Conservation (phyloP, 495 filamentous ascomycete genomes). For the Neurospora sp. region DNA sequence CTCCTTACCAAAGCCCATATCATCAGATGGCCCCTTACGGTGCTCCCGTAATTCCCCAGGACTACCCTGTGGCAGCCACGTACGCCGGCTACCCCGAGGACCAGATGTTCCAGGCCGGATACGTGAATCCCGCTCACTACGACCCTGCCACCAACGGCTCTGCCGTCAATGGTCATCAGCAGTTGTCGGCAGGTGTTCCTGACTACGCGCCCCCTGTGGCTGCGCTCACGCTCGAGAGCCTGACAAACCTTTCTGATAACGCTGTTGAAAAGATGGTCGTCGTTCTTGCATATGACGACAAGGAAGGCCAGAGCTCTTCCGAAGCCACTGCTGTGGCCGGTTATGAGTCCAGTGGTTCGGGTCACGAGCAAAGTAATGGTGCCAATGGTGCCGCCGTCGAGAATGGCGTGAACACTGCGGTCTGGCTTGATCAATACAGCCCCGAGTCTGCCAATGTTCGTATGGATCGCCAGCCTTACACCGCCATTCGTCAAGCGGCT, state of each 20-base stretch:
- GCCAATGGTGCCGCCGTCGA: constrained; percentile 1
- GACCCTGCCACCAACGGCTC: constrained; percentile 32
- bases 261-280: constrained; percentile 37
- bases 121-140: constrained; percentile 24
- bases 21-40: constrained; percentile 7
- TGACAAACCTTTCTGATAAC: constrained; percentile 42
- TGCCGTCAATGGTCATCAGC: constrained; percentile 30
- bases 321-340: constrained; percentile 9
- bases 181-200: constrained; percentile 63
- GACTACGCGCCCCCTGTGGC: constrained; percentile 58
- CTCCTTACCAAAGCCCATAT: background rate
- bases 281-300: constrained; percentile 11
- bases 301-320: constrained; percentile 2
- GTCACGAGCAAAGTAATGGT: background rate
- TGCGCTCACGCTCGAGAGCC: constrained; percentile 32
- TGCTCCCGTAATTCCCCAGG: constrained; percentile 4
- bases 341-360: constrained; percentile 3
- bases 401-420: constrained; percentile 1
- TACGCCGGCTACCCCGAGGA: constrained; percentile 15
- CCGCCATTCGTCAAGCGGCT: constrained; percentile 43
- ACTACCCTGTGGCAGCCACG: constrained; percentile 1
- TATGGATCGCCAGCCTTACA: constrained; percentile 44
- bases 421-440: constrained; percentile 9
- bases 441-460: constrained; percentile 13
- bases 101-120: constrained; percentile 15